Conservation (phyloP, 2,329 filamentous ascomycete genomes). For the Phyllosticta ampelicida region DNA sequence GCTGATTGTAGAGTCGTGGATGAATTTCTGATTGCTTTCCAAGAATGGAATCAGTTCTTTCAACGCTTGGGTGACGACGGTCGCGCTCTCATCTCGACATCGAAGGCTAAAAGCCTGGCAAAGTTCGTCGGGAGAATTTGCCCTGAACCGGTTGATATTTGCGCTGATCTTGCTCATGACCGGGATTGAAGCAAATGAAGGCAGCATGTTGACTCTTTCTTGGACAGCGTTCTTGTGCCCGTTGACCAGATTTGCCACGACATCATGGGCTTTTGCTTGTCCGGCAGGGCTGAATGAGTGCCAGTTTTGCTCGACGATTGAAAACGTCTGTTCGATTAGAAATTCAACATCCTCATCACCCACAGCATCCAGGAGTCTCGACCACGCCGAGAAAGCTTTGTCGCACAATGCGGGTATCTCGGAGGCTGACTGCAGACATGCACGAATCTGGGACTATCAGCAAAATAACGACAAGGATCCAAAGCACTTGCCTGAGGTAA, state of each 20-base stretch:
- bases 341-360: constrained; percentile 63
- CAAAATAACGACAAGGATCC: not conserved
- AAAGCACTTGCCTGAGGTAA: constrained; percentile 63
- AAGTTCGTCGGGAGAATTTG: constrained; percentile 53
- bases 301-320: constrained; percentile 80
- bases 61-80: constrained; percentile 74
- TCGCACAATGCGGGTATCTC: constrained; percentile 63
- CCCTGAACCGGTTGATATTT: constrained; percentile 47
- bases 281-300: constrained; percentile 49
- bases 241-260: constrained; percentile 56
- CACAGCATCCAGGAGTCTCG: constrained; percentile 61
- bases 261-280: constrained; percentile 47
- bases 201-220: constrained; percentile 62
- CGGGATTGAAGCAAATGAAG: constrained; percentile 62
- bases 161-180: constrained; percentile 57
- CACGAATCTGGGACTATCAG: constrained; percentile 56
- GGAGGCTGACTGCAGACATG: constrained; percentile 81
- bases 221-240: constrained; percentile 50
- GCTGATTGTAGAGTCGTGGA: constrained; percentile 69
- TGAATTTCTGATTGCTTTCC: constrained; percentile 58
- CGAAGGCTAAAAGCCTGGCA: constrained; percentile 63
- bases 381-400: constrained; percentile 75
- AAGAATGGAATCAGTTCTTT: constrained; percentile 67
- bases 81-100: constrained; percentile 70
- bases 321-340: constrained; percentile 80